Evolutionary conservation across 2,329 filamentous ascomycete species (phyloP).

Genomic region (Ceratocystis huliohia): DNA sequence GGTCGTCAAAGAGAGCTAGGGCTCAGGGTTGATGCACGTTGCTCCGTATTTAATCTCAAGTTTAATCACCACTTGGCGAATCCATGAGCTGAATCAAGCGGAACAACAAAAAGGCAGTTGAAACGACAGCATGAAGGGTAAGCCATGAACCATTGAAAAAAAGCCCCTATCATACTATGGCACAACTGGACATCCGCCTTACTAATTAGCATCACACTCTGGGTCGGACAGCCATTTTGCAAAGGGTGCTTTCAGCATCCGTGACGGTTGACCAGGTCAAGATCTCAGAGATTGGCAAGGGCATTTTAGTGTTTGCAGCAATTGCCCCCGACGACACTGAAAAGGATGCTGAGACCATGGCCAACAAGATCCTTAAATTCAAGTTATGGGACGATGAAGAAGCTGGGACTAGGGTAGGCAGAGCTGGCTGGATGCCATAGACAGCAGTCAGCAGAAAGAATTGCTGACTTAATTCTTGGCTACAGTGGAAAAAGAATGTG

Average conservation of each 20-base stretch:
- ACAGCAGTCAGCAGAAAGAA: not conserved
- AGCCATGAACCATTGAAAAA: too few relatives aligned
- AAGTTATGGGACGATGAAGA: constrained; percentile 80
- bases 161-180: too few relatives aligned
- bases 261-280: constrained; percentile 87
- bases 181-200: not conserved
- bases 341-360: constrained; percentile 74
- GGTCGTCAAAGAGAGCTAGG: too few relatives aligned
- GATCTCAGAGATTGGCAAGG: constrained; percentile 81
- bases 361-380: constrained; percentile 75
- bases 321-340: constrained; percentile 81
- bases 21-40: too few relatives aligned
- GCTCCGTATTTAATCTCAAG: too few relatives aligned
- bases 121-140: too few relatives aligned
- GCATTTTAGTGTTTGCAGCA: constrained; percentile 80
- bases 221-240: constrained; percentile 62
- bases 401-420: constrained; percentile 47
- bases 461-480: not conserved
- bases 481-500: constrained; percentile 80
- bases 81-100: too few relatives aligned
- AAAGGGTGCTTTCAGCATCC: constrained; percentile 87
- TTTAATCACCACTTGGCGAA: too few relatives aligned
- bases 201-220: not conserved
- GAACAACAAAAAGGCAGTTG: too few relatives aligned
- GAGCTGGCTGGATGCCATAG: constrained; percentile 12